Base-by-base conservation (phyloP, 176 grass and related monocot species). In the Ampelocalamus luodianensis region DNA sequence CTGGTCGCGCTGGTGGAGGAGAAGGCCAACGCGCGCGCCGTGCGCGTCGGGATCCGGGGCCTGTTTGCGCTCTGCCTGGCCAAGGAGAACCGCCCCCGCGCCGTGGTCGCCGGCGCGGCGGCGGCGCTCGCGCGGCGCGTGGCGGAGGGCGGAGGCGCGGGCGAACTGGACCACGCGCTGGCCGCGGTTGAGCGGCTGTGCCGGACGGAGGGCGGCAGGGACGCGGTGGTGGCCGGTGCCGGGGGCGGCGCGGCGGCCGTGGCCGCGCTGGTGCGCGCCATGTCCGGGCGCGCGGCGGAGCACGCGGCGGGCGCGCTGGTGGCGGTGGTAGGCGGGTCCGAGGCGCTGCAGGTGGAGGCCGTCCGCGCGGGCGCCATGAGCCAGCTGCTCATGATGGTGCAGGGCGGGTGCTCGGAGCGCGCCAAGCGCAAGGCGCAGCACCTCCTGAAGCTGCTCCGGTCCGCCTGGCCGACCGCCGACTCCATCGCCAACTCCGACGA, bases 381-480 rank as follows among this genome's bases (percentile, higher is more conserved):
- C 61, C 91, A 92, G 60, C 83, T 99, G 34, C 82, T 99, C 1
- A 26, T 99, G 5, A 89, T 99, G 97, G 97, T 96, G 76, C 97
- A 99, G 68, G 93, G 97, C 11, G 93, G 93, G 1, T 96, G 88
- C 84, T 99, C 97, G 3, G 97, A 99, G 18, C 92, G 97, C 58
- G 91, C 91, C 43, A 99, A 99, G 85, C 88, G 93, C 68, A 99
- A 99, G 66, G 91, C 93, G 42, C 97, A 99, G 88, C 86, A 94
- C 53, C 92, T 99, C 16, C 90, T 99, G 0, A 99, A 99, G 86
- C 86, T 96, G 46, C 81, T 99, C 51, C 90, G 93, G 12, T 86
- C 81, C 6, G 97, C 93, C 3, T 96, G 93, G 93, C 92, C 93
- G 0, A 69, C 64, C 64, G 22, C 82, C 24, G 91, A 89, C 72